Percentiles rank a stretch among this genome's conserved stretches.
These are phyloP conservation scores for Rhodotorula sp. DNA, from an alignment of 1,284 basidiomycete species.

Conservation along the genomic window DNA sequence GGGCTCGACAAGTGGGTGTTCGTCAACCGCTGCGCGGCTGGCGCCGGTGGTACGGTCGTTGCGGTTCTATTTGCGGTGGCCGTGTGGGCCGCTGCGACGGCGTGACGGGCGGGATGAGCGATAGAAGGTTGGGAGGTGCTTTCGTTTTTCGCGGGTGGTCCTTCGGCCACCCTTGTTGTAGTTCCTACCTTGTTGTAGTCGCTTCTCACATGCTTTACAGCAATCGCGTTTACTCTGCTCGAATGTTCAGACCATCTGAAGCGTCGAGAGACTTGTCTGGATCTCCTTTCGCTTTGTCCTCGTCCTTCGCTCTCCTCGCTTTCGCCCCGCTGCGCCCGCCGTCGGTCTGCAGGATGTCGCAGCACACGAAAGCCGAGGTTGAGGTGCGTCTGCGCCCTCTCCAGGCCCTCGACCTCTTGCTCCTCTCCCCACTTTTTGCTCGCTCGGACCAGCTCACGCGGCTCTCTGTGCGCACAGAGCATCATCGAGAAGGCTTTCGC, in stretches of 20 bases:
- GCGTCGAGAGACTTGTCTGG: not conserved
- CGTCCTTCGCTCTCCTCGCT: not conserved
- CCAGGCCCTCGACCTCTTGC: not conserved
- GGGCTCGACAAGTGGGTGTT: slow-evolving; percentile 40
- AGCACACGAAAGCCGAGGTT: not conserved
- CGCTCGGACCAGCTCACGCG: not conserved
- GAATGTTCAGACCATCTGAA: too few relatives aligned
- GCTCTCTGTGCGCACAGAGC: not conserved
- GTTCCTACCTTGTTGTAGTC: not conserved
- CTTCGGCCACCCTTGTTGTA: not conserved
- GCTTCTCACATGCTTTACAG: not conserved
- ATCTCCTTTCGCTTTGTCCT: not conserved
- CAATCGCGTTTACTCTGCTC: too few relatives aligned
- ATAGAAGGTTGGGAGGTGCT: not conserved
- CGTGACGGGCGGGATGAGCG: not conserved
- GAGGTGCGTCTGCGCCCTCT: not conserved
- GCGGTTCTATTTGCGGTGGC: slow-evolving; percentile 24
- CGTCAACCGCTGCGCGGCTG: slow-evolving; percentile 28
- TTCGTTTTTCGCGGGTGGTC: not conserved
- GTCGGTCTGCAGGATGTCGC: not conserved
- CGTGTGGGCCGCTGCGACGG: slow-evolving; percentile 27
- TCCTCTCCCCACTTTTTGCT: not conserved
- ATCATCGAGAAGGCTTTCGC: slow-evolving; percentile 18
- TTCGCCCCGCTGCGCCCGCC: not conserved
- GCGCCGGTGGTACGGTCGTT: slow-evolving; percentile 21